These are phyloP conservation scores for Blakeslea trispora DNA, from an alignment of 371 early-diverging fungal genomes.

Conservation along the genomic window DNA sequence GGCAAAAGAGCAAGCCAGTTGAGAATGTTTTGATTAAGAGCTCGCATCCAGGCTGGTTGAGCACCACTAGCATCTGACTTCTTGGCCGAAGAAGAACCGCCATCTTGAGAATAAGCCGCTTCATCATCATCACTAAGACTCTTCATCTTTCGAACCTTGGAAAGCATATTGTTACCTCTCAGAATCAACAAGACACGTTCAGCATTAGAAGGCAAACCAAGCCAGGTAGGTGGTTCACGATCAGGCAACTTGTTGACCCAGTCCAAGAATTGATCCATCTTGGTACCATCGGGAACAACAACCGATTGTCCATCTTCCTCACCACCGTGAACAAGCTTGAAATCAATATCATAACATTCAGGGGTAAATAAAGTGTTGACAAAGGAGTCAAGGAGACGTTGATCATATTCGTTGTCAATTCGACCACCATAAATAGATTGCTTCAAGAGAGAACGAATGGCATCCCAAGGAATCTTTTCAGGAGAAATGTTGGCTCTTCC, in stretches of 20 bases:
- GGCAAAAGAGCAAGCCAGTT: constrained; percentile 71
- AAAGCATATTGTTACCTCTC: constrained; percentile 74
- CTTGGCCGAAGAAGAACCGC: constrained; percentile 10
- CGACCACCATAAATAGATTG: constrained; percentile 96
- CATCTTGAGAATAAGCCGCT: constrained; percentile 47
- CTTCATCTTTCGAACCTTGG: constrained; percentile 86
- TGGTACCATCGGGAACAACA: constrained; percentile 88
- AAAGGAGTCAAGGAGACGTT: constrained; percentile 86
- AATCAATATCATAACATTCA: constrained; percentile 82
- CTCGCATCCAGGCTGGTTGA: constrained; percentile 82
- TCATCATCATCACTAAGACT: constrained; percentile 84
- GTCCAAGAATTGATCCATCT: constrained; percentile 80
- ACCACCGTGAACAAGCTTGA: constrained; percentile 70
- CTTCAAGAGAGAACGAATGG: constrained; percentile 82
- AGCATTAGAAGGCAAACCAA: constrained; percentile 94
- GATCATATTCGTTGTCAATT: constrained; percentile 93
- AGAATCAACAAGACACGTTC: constrained; percentile 86
- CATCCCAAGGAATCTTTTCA: constrained; percentile 95
- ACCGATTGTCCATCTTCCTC: constrained; percentile 49
- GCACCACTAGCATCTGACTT: constrained; percentile 30
- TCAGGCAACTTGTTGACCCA: constrained; percentile 92
- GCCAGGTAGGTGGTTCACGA: constrained; percentile 95
- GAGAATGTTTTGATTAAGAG: constrained; percentile 51
- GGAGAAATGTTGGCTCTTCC: constrained; percentile 92
- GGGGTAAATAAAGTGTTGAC: constrained; percentile 82